A percentile compares a stretch with the other conserved stretches of the same genome.
phyloP scores from a whole-genome alignment of 2,329 filamentous ascomycete genomes.

The Trichoderma aggressivum region DNA sequence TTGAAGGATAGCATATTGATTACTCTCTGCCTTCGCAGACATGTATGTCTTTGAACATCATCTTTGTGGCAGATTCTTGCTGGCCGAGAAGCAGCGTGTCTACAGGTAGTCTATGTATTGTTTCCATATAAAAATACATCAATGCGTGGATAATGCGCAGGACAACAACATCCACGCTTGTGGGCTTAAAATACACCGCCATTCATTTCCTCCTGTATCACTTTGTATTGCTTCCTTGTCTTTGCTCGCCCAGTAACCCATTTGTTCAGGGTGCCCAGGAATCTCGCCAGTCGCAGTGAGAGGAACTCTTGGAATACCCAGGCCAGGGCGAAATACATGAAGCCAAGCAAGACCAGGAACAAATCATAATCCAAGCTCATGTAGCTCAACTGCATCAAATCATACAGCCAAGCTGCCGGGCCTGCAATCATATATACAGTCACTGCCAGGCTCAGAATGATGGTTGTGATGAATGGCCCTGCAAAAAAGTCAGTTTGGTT shows the following conservation, averaged over 20 bases:
- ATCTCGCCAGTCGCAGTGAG: constrained; percentile 65
- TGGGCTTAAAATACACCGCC: neutral
- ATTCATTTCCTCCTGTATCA: constrained; percentile 15
- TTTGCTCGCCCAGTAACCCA: constrained; percentile 61
- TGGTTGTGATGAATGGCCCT: constrained; percentile 83
- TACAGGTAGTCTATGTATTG: neutral
- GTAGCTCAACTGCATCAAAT: constrained; percentile 80
- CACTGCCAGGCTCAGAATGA: constrained; percentile 63
- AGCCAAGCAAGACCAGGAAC: constrained; percentile 67
- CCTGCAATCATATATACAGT: constrained; percentile 77
- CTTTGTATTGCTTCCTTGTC: constrained; percentile 58
- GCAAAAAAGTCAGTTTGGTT: constrained; percentile 9
- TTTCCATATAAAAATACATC: neutral
- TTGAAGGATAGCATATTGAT: neutral
- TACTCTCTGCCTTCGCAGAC: neutral
- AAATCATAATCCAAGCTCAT: constrained; percentile 70
- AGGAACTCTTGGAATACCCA: constrained; percentile 70
- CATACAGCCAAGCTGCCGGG: constrained; percentile 64
- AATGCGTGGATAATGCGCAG: neutral
- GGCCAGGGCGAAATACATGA: constrained; percentile 64
- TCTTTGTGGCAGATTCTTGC: neutral
- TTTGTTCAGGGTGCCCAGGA: constrained; percentile 60
- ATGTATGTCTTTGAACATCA: neutral
- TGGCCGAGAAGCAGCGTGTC: neutral
- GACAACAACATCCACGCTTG: neutral